Evolutionary conservation across 2,329 filamentous ascomycete species (phyloP).

Genomic region (Hirsutella minnesotensis): DNA sequence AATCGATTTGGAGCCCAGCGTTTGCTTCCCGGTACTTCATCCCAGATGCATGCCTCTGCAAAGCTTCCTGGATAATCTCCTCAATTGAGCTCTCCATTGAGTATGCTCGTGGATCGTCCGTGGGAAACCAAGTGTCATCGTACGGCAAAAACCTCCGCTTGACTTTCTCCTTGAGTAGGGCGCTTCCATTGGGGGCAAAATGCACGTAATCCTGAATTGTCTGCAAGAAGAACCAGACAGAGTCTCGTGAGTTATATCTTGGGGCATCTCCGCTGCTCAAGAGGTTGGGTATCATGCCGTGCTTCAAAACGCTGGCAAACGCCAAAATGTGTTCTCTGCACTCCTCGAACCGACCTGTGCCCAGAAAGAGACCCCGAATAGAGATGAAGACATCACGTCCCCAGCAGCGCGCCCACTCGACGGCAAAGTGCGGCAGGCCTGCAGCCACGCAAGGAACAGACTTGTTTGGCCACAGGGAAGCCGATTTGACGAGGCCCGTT

Average conservation of each 20-base stretch:
- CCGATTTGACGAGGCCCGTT: conserved; percentile 79
- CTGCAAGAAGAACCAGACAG: conserved; percentile 96
- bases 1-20: conserved; percentile 76
- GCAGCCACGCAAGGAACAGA: conserved; percentile 79
- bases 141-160: conserved; percentile 84
- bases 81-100: conserved; percentile 72
- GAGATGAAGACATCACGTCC: conserved; percentile 96
- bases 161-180: conserved; percentile 64
- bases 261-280: conserved; percentile 76
- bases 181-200: conserved; percentile 65
- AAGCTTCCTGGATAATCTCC: conserved; percentile 83
- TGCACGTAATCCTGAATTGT: conserved; percentile 87
- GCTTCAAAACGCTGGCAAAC: conserved; percentile 92
- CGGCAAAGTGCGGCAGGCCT: conserved; percentile 85
- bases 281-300: conserved; percentile 96
- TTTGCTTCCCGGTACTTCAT: conserved; percentile 93
- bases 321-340: conserved; percentile 90
- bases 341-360: conserved; percentile 77
- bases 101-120: conserved; percentile 74
- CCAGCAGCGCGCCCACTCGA: conserved; percentile 94
- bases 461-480: conserved; percentile 79
- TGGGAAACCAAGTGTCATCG: conserved; percentile 87
- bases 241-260: conserved; percentile 91
- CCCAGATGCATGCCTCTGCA: conserved; percentile 83
- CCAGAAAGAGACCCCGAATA: conserved; percentile 79